Evolutionary conservation across 2,329 filamentous ascomycete genomes (phyloP).

Genomic region (Cryphonectria radicalis): DNA sequence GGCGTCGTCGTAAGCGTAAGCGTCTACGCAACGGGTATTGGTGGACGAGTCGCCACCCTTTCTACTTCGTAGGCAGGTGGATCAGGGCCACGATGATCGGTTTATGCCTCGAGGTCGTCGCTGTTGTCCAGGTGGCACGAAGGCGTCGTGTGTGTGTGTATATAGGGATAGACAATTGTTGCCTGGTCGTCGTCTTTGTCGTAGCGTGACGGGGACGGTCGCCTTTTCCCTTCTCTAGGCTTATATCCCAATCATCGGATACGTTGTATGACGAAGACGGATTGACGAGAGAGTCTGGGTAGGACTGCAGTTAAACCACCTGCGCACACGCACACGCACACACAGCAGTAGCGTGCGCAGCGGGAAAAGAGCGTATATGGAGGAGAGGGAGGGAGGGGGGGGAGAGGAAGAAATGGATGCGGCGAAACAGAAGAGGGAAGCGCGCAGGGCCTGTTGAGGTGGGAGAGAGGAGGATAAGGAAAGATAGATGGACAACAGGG

Average conservation of each 20-base stretch:
- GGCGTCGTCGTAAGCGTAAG: slow-evolving; percentile 29
- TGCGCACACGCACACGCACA: slow-evolving; percentile 1
- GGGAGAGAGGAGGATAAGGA: slow-evolving; percentile 12
- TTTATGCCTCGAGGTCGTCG: slow-evolving; percentile 1
- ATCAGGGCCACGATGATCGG: background rate
- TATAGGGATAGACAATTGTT: background rate
- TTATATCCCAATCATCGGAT: slow-evolving; percentile 20
- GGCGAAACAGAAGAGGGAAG: slow-evolving; percentile 13
- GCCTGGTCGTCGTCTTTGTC: slow-evolving; percentile 1
- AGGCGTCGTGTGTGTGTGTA: background rate
- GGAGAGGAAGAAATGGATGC: slow-evolving; percentile 12
- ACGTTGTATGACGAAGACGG: slow-evolving; percentile 1
- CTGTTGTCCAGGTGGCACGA: background rate
- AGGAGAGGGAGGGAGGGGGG: slow-evolving; percentile 14
- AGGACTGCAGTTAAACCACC: background rate
- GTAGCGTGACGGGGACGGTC: background rate
- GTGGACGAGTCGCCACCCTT: slow-evolving; percentile 19
- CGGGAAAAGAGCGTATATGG: slow-evolving; percentile 27
- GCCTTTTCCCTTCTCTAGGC: slow-evolving; percentile 7
- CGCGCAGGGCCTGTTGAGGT: background rate
- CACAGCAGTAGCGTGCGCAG: slow-evolving; percentile 20
- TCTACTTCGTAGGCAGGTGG: background rate
- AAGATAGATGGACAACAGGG: slow-evolving; percentile 10
- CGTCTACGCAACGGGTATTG: slow-evolving; percentile 15
- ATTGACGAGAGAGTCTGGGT: background rate